phyloP scores from a whole-genome alignment of 2,329 filamentous ascomycete genomes.

The Epichloe baconii region DNA sequence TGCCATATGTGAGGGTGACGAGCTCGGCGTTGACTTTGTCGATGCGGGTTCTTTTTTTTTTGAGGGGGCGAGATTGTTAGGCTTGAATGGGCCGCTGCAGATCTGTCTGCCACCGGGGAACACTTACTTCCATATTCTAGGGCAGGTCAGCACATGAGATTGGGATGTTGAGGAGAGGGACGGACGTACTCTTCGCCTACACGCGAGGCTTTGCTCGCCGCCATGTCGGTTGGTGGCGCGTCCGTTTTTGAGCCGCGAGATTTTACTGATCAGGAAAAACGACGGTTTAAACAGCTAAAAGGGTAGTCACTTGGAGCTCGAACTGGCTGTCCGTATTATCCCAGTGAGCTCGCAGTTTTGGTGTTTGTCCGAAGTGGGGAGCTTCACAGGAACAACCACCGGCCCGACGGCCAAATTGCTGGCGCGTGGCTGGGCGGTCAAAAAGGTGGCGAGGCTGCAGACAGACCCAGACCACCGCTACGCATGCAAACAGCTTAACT shows the following conservation, averaged over 20 bases:
- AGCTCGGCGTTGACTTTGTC: slow-evolving; percentile 98
- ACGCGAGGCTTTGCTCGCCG: slow-evolving; percentile 46
- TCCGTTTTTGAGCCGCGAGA: not conserved
- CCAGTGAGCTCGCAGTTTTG: not conserved
- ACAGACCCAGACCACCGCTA: no score
- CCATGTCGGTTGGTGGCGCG: slow-evolving; percentile 26
- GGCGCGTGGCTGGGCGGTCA: no score
- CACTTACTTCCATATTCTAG: slow-evolving; percentile 84
- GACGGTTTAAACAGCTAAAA: no score
- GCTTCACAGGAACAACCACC: slow-evolving; percentile 17
- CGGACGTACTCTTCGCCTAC: slow-evolving; percentile 47
- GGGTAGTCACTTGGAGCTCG: not conserved
- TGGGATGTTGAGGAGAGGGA: not conserved
- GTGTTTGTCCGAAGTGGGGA: not conserved
- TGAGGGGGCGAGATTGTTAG: slow-evolving; percentile 14
- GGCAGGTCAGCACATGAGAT: slow-evolving; percentile 16
- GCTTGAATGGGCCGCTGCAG: slow-evolving; percentile 3
- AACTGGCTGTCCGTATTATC: not conserved
- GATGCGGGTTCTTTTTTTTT: slow-evolving; percentile 79
- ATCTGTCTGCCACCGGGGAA: not conserved
- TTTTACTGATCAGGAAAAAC: not conserved
- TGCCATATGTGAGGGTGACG: slow-evolving; percentile 94
- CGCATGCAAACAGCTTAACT: not conserved
- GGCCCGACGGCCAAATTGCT: slow-evolving; percentile 22
- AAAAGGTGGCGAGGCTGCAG: no score